Base-by-base conservation (phyloP, 2,329 filamentous ascomycete genomes). In the Verticillium isaacii region DNA sequence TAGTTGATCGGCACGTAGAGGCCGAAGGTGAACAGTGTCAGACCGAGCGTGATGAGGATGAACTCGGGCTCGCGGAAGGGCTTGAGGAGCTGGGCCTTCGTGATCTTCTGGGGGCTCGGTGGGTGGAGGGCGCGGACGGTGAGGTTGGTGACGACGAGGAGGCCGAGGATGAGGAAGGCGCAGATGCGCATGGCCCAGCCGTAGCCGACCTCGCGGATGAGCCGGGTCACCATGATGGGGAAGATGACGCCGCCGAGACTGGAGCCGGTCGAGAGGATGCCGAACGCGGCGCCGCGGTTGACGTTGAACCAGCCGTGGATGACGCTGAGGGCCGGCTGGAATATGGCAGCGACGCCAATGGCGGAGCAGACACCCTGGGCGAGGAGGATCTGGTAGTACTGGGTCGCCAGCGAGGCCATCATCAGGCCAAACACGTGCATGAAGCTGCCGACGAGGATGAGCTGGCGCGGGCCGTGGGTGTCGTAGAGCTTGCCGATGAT, bases 151-250 rank as follows among this genome's bases (percentile, higher is more conserved):
- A 81, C 61, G 19, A 69, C 60, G 50, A 75, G 70, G 25, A 78
- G 68, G 1, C 57, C 77, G 17, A 80, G 72, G 17, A 82, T 70
- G 61, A 80, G 66, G 61, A 82, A 79, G 29, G 73, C 79, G 19
- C 82, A 73, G 39, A 78, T 70, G 8, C 80, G 73, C 3, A 74
- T 77, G 6, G 82, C 75, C 83, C 82, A 86, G 54, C 74, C 73
- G 69, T 87, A 88, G 34, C 84, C 84, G 60, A 87, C 76, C 23
- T 69, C 68, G 14, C 74, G 73, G 65, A 82, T 77, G 3, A 83
- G 73, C 65, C 72, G 74, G 11, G 70, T 69, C 57, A 80, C 76
- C 58, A 76, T 71, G 58, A 77, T 67, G 17, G 64, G 70, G 59
- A 71, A 71, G 41, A 82, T 69, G 63, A 82, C 76, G 12, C 80